Conservation (phyloP, 164 flowering plant species). For the Sedum album region DNA sequence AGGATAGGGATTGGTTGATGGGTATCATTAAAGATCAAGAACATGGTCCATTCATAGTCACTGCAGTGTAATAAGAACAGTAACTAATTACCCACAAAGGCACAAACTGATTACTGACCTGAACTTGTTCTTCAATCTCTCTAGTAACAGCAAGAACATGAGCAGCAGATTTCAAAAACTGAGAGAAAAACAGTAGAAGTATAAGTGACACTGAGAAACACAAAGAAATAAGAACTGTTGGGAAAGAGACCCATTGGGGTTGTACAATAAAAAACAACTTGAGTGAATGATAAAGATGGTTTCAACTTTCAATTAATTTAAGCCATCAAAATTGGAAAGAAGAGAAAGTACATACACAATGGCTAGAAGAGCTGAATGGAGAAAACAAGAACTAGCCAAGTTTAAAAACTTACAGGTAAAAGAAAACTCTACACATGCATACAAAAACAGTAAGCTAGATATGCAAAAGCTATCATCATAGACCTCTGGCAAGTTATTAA, state of each 20-base stretch:
- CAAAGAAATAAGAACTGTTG: conserved; percentile 7
- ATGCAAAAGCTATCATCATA: conserved; percentile 25
- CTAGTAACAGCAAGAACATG: neutral
- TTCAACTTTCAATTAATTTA: neutral
- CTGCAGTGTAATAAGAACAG: conserved; percentile 3
- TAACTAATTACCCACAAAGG: neutral
- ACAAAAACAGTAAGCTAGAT: conserved; percentile 10
- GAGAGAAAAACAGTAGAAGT: conserved; percentile 7
- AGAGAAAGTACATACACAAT: conserved; percentile 9
- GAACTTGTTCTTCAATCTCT: neutral
- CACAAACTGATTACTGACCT: too few species aligned
- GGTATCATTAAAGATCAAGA: neutral
- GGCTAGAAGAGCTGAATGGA: conserved; percentile 7
- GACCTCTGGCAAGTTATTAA: conserved; percentile 25
- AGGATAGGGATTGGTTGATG: conserved; percentile 8
- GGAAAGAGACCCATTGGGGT: conserved; percentile 11
- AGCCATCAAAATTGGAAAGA: neutral
- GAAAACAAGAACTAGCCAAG: neutral
- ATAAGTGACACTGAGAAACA: conserved; percentile 2
- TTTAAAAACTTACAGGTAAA: neutral
- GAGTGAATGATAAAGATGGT: neutral
- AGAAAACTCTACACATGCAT: conserved; percentile 4
- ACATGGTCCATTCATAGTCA: neutral
- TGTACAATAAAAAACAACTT: conserved; percentile 6
- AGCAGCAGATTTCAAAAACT: conserved; percentile 4